These are phyloP conservation scores for Eucalyptus grandis DNA, from an alignment of 345 rosid genomes.

Conservation along the genomic window DNA sequence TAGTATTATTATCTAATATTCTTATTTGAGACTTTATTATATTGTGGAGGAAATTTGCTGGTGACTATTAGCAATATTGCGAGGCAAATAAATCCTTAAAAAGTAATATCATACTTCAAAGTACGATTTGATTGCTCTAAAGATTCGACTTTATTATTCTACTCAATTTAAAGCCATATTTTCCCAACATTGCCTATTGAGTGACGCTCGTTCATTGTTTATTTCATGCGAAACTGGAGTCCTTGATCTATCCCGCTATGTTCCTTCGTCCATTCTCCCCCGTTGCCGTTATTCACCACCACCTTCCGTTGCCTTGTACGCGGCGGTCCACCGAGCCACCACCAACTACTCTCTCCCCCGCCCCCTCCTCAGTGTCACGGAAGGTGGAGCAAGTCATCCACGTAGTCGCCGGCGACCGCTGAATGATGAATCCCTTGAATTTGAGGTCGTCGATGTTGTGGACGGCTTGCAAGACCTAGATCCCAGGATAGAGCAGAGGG, in stretches of 20 bases:
- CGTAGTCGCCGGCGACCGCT: not conserved
- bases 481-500: not conserved
- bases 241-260: not conserved
- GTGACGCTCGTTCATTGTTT: not conserved
- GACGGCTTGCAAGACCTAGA: not conserved
- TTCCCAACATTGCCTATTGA: not conserved
- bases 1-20: too few relatives aligned
- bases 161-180: too few relatives aligned
- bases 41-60: accelerated
- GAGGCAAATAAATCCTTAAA: accelerated
- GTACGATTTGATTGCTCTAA: too few relatives aligned
- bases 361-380: not conserved
- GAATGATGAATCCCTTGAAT: not conserved
- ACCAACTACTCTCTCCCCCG: not conserved
- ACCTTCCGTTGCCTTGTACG: not conserved
- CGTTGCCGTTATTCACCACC: not conserved
- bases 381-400: not conserved
- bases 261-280: not conserved
- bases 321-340: not conserved
- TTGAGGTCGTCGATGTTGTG: not conserved
- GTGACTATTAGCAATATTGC: accelerated
- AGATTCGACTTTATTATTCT: accelerated
- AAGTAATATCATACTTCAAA: accelerated
- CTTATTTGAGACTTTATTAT: too few relatives aligned
- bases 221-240: not conserved